Base-by-base conservation (phyloP, 495 filamentous ascomycete species). In the Patellaria atrata region DNA sequence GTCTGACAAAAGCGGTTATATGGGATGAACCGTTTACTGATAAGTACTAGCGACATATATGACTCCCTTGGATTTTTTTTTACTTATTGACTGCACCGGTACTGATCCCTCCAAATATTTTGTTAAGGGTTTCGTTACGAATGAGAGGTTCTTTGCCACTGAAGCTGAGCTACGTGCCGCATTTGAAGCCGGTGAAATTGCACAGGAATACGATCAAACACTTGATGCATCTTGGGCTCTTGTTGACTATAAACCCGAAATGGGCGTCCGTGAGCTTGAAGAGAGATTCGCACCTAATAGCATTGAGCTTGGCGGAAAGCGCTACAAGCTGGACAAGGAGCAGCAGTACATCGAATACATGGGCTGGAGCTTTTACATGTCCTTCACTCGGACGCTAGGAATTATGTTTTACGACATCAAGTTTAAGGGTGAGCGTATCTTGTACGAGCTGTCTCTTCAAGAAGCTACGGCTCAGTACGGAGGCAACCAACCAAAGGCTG, bases 271-370 rank as follows among this genome's bases (percentile, higher is more conserved):
- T 21, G 52, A 54, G 20, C 45, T 61, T 1, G 58, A 63, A 30
- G 54, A 59, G 3, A 53, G 52, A 9, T 41, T 57, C 6, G 57
- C 58, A n/a, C 60, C 60, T 13, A 51, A 52, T 27, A 59, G 37
- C 13, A 30, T 62, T 16, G 54, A 58, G 35, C 44, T 44, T 33
- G 41, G 35, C 16, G 41, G 41, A 3, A 44, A 44, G 24, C 35
- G 44, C 15, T 48, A 44, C 29, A 40, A 34, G 23, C 21, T 48
- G 8, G 45, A 48, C 26, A 25, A 28, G 12, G 29, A 40, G 27
- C 13, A 35, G 2, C 7, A 45, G 16, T 48, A 40, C 30, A 27
- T 48, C 9, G 36, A 40, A 32, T 48, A 41, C 30, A 48, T 45
- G 45, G 30, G 25, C 12, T 48, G 25, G 32, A 37, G 24, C 6